Base-by-base conservation (phyloP, 352 stramenopile species). In the Phytophthora litchii region DNA sequence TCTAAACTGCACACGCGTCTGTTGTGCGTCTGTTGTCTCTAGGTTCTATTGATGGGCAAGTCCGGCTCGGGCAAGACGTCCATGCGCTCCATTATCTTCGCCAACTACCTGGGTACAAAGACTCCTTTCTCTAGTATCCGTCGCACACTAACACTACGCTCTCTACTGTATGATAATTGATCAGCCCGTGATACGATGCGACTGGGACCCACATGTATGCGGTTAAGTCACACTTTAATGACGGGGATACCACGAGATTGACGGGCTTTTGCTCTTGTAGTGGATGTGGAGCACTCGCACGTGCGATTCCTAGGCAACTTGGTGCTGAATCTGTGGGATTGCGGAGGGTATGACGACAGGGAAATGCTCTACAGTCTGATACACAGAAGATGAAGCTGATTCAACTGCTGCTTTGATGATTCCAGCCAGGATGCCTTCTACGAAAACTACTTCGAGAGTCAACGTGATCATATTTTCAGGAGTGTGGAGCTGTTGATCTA, bases 1-100 rank as follows among this genome's bases (percentile, higher is more conserved):
- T 20, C 46, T 65, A 37, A n/a, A 59, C 19, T 3, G 7, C 3
- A 21, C 8, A 31, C 1, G 12, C 23, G 8, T 47, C 36, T 53
- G 4, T n/a, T 40, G 55, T 19, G 12, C 23, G 8, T 47, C 36
- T 53, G 4, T n/a, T 40, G 55, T 19, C 32, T 35, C 17, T 43
- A 98, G 88, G 89, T 98, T 47, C 67, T 98, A 23, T 76, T 98
- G 53, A 98, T 98, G 92, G 95, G 95, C 59, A 98, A 97, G 71
- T 98, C 88, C 40, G 92, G 94, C 37, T 94, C 89, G 16, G 96
- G 97, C 62, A 99, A 99, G 80, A 99, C 97, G 47, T 99, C 97
- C 49, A 99, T 99, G 97, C 78, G 97, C 52, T 98, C 92, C 45
- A 99, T 99, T 63, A 99, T 99, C 70, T 99, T 99, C 73, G 98